Evolutionary conservation across 2,329 filamentous ascomycete species (phyloP).

Genomic region (Penicillium polonicum): DNA sequence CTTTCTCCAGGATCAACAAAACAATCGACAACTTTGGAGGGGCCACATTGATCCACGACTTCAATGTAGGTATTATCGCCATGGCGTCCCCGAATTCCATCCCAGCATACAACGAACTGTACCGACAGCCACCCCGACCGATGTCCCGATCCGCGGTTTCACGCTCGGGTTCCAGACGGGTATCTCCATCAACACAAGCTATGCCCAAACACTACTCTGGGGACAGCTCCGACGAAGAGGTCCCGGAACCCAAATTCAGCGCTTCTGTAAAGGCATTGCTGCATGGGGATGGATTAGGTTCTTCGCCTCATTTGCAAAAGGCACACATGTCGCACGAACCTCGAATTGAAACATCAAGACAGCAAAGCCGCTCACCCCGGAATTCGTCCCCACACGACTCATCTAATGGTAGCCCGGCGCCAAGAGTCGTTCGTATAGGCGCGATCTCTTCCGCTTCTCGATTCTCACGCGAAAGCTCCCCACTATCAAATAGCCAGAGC

Average conservation of each 20-base stretch:
- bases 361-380: conserved; percentile 35
- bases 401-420: conserved; percentile 43
- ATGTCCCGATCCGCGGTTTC: conserved; percentile 40
- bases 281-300: conserved; percentile 51
- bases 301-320: conserved; percentile 47
- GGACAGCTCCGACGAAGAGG: conserved; percentile 93
- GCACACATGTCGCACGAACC: conserved; percentile 26
- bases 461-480: conserved; percentile 41
- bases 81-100: conserved; percentile 42
- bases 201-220: conserved; percentile 48
- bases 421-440: conserved; percentile 43
- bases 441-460: conserved; percentile 32
- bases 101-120: conserved; percentile 36
- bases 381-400: conserved; percentile 39
- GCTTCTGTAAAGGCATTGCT: conserved; percentile 86
- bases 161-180: conserved; percentile 34
- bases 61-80: conserved; percentile 29
- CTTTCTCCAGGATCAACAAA: conserved; percentile 25
- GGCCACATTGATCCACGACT: conserved; percentile 28
- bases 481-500: conserved; percentile 37
- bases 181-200: conserved; percentile 29
- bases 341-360: conserved; percentile 28
- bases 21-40: conserved; percentile 25
- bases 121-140: conserved; percentile 38
- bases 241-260: conserved; percentile 86